These are phyloP conservation scores for Backusella australiensis DNA, from an alignment of 192 early-diverging fungal species.

Conservation along the genomic window DNA sequence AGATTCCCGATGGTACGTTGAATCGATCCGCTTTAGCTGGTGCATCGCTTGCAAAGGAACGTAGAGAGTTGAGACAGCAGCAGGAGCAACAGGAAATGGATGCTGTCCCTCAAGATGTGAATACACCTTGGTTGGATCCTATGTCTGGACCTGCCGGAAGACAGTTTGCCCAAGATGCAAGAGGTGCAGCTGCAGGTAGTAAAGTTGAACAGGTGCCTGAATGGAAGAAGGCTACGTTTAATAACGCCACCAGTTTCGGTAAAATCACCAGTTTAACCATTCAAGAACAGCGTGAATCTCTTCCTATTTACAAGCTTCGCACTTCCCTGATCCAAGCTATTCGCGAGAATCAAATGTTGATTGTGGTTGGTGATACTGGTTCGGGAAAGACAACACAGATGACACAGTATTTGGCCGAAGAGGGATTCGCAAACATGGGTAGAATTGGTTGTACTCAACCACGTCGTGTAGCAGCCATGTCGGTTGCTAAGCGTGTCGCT, in stretches of 20 bases:
- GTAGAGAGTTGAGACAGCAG: slow-evolving; percentile 85
- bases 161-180: slow-evolving; percentile 93
- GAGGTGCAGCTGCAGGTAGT: slow-evolving; percentile 61
- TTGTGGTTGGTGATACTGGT: slow-evolving; percentile 96
- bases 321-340: slow-evolving; percentile 80
- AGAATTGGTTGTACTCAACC: slow-evolving; percentile 99
- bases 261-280: slow-evolving; percentile 82
- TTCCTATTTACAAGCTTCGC: slow-evolving; percentile 87
- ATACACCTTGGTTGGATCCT: slow-evolving; percentile 90
- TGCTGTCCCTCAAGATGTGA: slow-evolving; percentile 83
- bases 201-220: slow-evolving; percentile 78
- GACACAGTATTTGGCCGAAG: slow-evolving; percentile 97
- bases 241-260: slow-evolving; percentile 89
- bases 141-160: slow-evolving; percentile 87
- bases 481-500: slow-evolving; percentile 95
- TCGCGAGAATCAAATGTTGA: slow-evolving; percentile 65
- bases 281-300: slow-evolving; percentile 78
- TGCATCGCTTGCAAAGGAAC: slow-evolving; percentile 90
- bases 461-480: slow-evolving; percentile 98
- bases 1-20: slow-evolving; percentile 95
- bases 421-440: slow-evolving; percentile 82
- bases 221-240: slow-evolving; percentile 84
- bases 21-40: slow-evolving; percentile 94
- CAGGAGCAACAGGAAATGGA: slow-evolving; percentile 75
- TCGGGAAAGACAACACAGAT: slow-evolving; percentile 99